A percentile compares a stretch with the other conserved stretches of the same genome.
These are phyloP conservation scores for Backusella luteola DNA, from an alignment of 192 early-diverging fungal species.

Conservation along the genomic window DNA sequence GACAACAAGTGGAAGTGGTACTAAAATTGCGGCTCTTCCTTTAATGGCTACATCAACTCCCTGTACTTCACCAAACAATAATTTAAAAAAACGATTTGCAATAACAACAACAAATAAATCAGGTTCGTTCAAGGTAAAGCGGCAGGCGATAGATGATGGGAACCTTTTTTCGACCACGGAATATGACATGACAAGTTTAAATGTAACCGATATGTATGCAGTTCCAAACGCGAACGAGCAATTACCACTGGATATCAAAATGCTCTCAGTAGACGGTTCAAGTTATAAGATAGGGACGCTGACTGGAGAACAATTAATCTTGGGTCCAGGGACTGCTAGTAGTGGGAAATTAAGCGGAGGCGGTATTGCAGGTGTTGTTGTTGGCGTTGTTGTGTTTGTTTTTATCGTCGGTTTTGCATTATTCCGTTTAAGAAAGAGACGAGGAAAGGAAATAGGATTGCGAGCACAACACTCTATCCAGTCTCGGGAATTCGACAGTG, in stretches of 20 bases:
- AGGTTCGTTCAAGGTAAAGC: background rate
- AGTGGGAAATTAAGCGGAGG: background rate
- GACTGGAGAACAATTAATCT: background rate
- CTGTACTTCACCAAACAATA: background rate
- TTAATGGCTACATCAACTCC: background rate
- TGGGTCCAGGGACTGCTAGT: background rate
- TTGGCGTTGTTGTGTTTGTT: background rate
- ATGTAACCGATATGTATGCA: background rate
- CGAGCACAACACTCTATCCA: background rate
- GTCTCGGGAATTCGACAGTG: background rate
- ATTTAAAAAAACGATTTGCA: background rate
- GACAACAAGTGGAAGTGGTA: background rate
- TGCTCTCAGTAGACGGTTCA: background rate
- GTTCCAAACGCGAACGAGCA: background rate
- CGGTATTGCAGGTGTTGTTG: background rate
- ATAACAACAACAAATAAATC: conserved; percentile 1
- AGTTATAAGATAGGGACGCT: background rate
- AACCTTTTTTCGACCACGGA: background rate
- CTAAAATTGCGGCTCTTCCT: background rate
- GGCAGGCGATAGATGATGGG: background rate
- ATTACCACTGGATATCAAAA: background rate
- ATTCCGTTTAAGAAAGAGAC: background rate
- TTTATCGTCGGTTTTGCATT: background rate
- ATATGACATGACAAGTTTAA: background rate
- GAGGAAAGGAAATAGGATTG: background rate